A percentile compares a stretch with the other conserved stretches of the same genome.
Conservation (phyloP, 805 yeast species). For the Metschnikowia colocasiae region DNA sequence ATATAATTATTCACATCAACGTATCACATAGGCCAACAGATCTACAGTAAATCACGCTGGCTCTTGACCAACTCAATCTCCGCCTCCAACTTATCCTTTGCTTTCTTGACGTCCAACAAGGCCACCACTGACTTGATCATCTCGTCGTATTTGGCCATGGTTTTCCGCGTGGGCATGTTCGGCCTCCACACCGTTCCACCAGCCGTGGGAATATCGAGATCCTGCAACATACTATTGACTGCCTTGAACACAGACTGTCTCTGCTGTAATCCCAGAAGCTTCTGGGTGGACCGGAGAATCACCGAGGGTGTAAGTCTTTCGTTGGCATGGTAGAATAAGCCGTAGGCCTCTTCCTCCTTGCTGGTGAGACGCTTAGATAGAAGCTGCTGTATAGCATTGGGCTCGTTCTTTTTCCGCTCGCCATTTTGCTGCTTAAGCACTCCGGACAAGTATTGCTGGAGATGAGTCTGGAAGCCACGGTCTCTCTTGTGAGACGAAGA, state of each 20-base stretch:
- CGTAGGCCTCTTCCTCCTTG: constrained; percentile 81
- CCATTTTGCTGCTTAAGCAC: constrained; percentile 32
- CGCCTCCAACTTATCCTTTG: constrained; percentile 80
- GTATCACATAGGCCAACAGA: no score
- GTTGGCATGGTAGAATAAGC: constrained; percentile 68
- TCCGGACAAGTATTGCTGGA: constrained; percentile 41
- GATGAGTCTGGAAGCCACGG: constrained; percentile 41
- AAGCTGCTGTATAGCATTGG: constrained; percentile 39
- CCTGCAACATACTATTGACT: constrained; percentile 63
- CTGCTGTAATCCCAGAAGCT: constrained; percentile 42
- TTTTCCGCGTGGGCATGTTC: constrained; percentile 78
- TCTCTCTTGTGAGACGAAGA: constrained; percentile 47
- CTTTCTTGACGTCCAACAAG: constrained; percentile 79
- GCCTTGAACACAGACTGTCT: constrained; percentile 79
- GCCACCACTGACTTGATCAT: constrained; percentile 65
- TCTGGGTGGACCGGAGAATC: constrained; percentile 64
- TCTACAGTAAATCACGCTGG: constrained; percentile 32
- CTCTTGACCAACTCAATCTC: constrained; percentile 51
- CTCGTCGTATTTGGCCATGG: constrained; percentile 73
- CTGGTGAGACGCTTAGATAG: constrained; percentile 57
- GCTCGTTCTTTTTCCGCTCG: constrained; percentile 28
- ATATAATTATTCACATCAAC: no score
- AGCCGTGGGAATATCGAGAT: constrained; percentile 67
- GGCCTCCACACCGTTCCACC: constrained; percentile 60
- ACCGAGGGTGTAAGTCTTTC: constrained; percentile 80